These are phyloP conservation scores for Lagenidium sp. DNA, from an alignment of 352 stramenopile species.

Conservation along the genomic window DNA sequence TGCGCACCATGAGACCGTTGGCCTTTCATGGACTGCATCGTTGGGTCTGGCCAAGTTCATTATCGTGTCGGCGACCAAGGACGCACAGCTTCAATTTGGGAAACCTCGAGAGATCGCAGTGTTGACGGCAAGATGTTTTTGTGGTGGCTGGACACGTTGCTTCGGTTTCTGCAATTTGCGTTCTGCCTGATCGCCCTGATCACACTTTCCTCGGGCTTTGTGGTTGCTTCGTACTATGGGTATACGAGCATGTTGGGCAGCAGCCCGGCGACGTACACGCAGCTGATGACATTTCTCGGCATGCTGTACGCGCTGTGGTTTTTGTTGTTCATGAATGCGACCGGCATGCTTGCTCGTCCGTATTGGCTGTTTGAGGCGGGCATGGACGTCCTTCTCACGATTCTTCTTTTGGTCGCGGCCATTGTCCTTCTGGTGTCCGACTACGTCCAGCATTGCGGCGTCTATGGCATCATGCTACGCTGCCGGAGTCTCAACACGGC, in stretches of 20 bases:
- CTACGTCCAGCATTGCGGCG: conserved; percentile 47
- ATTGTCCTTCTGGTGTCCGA: conserved; percentile 63
- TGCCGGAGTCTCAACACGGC: conserved; percentile 37
- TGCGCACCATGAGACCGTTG: too few species aligned
- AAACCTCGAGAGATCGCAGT: conserved; percentile 9
- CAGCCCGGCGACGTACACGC: conserved; percentile 40
- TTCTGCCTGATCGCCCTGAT: conserved; percentile 46
- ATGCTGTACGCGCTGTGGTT: conserved; percentile 56
- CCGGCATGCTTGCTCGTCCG: conserved; percentile 29
- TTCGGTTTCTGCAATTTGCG: conserved; percentile 58
- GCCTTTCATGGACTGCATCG: too few species aligned
- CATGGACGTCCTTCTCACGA: conserved; percentile 40
- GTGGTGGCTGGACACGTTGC: conserved; percentile 24
- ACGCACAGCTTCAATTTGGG: not conserved
- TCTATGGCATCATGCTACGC: conserved; percentile 66
- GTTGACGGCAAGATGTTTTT: conserved; percentile 16
- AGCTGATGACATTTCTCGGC: conserved; percentile 50
- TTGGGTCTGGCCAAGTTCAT: not conserved
- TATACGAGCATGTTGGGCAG: conserved; percentile 68
- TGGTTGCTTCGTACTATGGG: conserved; percentile 50
- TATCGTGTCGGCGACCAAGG: too few species aligned
- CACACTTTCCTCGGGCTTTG: conserved; percentile 50
- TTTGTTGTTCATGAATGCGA: conserved; percentile 32
- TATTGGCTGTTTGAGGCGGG: conserved; percentile 31
- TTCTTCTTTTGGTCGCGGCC: conserved; percentile 48